Evolutionary conservation across 306 rosid genomes (phyloP).

Genomic region (Vachellia pachyceras): DNA sequence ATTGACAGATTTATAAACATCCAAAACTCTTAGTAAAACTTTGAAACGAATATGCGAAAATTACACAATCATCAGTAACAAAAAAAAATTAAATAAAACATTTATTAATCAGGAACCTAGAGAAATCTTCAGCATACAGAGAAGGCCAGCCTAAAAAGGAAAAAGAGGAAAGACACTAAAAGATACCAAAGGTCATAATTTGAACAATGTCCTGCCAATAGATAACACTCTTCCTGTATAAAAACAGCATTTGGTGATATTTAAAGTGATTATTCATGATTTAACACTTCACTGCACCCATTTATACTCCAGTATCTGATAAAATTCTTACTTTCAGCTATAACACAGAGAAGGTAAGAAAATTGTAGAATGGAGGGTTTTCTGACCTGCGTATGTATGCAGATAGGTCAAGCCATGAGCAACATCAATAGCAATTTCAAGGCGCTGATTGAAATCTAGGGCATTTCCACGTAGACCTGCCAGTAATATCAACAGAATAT

Average conservation of each 20-base stretch:
- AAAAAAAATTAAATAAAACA: too few species aligned
- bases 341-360: conserved; percentile 35
- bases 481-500: conserved; percentile 36
- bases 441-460: conserved; percentile 95
- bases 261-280: neutral
- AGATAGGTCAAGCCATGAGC: conserved; percentile 97
- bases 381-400: conserved; percentile 86
- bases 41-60: conserved; percentile 27
- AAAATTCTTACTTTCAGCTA: conserved; percentile 20
- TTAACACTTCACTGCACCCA: conserved; percentile 25
- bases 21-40: conserved; percentile 13
- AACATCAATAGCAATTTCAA: conserved; percentile 93
- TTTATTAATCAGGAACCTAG: neutral
- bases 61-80: neutral
- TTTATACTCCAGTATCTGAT: conserved; percentile 16
- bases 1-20: conserved; percentile 21
- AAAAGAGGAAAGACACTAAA: neutral
- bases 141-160: conserved; percentile 1
- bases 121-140: neutral
- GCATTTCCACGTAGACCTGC: conserved; percentile 78
- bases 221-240: conserved; percentile 10
- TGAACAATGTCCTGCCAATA: conserved; percentile 4
- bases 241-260: neutral
- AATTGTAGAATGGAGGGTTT: conserved; percentile 27
- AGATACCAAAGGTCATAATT: conserved; percentile 20